Base-by-base conservation (phyloP, 2,329 filamentous ascomycete species). In the Daldinia sp. region DNA sequence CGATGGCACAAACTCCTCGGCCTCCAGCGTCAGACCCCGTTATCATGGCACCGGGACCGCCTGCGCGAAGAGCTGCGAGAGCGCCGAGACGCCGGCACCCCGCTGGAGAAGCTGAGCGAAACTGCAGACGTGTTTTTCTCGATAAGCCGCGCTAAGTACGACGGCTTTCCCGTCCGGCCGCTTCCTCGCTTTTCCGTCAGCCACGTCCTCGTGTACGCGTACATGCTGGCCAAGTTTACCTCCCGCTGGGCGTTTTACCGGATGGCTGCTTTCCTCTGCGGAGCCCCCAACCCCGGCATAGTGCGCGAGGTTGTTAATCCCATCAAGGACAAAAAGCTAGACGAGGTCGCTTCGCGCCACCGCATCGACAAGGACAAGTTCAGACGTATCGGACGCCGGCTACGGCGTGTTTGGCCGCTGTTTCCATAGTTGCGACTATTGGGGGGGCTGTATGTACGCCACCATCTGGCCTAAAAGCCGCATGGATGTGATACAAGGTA, bases 291-390 rank as follows among this genome's bases (percentile, higher is more conserved):
- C 6, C 59, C 64, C 53, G 45, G 59, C 3, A 43, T 55, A 2
- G 73, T 82, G 2, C 68, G 77, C 4, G 80, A 82, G 70, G 80
- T 82, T 0, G 73, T 81, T 15, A 82, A 82, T 68, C 80, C 79
- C 1, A 70, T 61, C 29, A 81, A 79, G 56, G 75, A 78, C 30
- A 6, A 50, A 43, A 80, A 78, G 60, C 49, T 77, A 0, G 43
- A 58, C 0, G 70, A 70, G 51, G 78, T 82, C 4, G 78, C 80
- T 21, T 59, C 37, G 9, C 77, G 79, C 25, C 76, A 82, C 63
- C 55, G 70, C 3, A 74, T 81, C 19, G 73, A 80, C 37, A 66
- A 21, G 29, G 17, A n/a, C 5, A 53, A 58, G 13, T 80, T 81
- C 60, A 70, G 63, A 52, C 59, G 64, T 30, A 70, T 76, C 37